phyloP scores from a whole-genome alignment of 2,329 filamentous ascomycete genomes.

The Escovopsis weberi region DNA sequence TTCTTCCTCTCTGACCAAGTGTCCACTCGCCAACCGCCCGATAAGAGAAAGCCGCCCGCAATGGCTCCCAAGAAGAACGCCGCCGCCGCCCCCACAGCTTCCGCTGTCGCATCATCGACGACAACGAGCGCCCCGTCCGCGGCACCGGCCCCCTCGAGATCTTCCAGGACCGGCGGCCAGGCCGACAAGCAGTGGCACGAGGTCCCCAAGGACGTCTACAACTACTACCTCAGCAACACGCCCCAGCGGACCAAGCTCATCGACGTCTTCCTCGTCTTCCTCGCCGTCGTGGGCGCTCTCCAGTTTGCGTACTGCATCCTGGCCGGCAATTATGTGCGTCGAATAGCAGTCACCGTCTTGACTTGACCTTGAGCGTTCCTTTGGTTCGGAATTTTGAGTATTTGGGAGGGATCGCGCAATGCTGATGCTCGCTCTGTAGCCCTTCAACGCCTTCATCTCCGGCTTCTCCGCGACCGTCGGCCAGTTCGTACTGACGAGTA shows the following conservation, averaged over 20 bases:
- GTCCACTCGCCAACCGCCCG: conserved; percentile 1
- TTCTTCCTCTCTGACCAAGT: not conserved
- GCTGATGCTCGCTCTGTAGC: conserved; percentile 35
- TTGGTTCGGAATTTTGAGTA: too few species aligned
- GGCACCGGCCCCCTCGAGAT: not conserved
- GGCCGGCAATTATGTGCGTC: conserved; percentile 83
- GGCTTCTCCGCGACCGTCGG: conserved; percentile 91
- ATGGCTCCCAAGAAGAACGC: conserved; percentile 39
- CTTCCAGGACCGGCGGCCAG: not conserved
- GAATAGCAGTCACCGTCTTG: not conserved
- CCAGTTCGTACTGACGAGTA: conserved; percentile 91
- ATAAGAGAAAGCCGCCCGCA: conserved; percentile 3
- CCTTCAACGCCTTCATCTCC: conserved; percentile 96
- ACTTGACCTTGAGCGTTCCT: too few species aligned
- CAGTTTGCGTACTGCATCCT: conserved; percentile 91
- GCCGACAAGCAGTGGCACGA: conserved; percentile 31
- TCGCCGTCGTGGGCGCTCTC: conserved; percentile 71
- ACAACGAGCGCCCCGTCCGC: conserved; percentile 14
- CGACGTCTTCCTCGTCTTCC: conserved; percentile 79
- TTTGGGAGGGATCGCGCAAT: not conserved
- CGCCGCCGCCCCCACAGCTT: conserved; percentile 19
- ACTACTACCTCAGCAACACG: conserved; percentile 66
- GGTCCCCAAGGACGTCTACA: conserved; percentile 56
- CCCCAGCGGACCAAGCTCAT: conserved; percentile 85
- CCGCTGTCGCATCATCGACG: conserved; percentile 16